Conservation (phyloP, 116 monocot species). For the Dioscorea cayenensis region DNA sequence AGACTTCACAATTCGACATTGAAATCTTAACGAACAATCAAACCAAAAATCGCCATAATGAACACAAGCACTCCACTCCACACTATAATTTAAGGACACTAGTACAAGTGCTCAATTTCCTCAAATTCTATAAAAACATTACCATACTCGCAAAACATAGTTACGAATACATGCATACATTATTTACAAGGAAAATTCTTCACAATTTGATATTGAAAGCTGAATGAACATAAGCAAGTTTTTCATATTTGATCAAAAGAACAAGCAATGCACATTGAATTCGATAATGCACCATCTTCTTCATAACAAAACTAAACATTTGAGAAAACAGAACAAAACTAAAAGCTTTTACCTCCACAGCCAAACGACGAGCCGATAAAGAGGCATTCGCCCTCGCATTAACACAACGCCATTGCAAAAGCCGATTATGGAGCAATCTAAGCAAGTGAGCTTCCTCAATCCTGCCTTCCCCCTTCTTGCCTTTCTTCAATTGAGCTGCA, state of each 20-base stretch:
- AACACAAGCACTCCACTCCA: no score
- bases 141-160: neutral
- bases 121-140: neutral
- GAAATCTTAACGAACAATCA: no score
- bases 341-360: slow-evolving; percentile 34
- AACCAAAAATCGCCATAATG: no score
- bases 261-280: neutral
- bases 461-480: slow-evolving; percentile 50
- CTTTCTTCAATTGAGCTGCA: slow-evolving; percentile 48
- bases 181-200: neutral
- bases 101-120: neutral
- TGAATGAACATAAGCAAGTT: no score
- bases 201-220: neutral
- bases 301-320: neutral
- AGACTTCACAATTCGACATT: no score
- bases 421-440: slow-evolving; percentile 56
- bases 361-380: slow-evolving; percentile 22
- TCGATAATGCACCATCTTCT: neutral
- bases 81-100: no score
- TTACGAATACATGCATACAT: neutral
- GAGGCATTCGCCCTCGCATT: slow-evolving; percentile 39
- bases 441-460: slow-evolving; percentile 71
- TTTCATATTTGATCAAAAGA: neutral
- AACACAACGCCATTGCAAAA: slow-evolving; percentile 66
- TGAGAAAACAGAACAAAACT: neutral